Conservation (phyloP, 306 rosid genomes). For the Trifolium fragiferum region DNA sequence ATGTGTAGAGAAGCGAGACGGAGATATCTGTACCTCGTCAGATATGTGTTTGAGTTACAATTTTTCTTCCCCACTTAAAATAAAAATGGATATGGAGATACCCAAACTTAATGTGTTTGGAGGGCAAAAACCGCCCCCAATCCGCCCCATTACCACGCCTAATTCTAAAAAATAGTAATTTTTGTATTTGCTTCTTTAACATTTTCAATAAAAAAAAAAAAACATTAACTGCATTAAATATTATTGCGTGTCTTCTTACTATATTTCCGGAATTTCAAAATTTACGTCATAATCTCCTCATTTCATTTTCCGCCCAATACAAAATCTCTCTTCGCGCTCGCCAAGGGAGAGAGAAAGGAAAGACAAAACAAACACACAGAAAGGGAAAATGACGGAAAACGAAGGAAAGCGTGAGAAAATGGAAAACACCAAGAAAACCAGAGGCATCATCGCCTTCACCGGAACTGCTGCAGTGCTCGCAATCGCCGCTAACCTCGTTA, state of each 20-base stretch:
- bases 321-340: conserved; percentile 63
- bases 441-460: conserved; percentile 58
- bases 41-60: too few relatives aligned
- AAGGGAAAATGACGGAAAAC: conserved; percentile 64
- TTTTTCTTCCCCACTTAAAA: too few relatives aligned
- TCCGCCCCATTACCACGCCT: too few relatives aligned
- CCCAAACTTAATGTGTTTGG: too few relatives aligned
- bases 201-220: too few relatives aligned
- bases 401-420: conserved; percentile 60
- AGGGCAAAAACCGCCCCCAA: too few relatives aligned
- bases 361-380: conserved; percentile 12
- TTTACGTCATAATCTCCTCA: conserved; percentile 39
- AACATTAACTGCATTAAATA: background rate
- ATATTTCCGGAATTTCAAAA: conserved; percentile 14
- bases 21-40: too few relatives aligned
- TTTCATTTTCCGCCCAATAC: conserved; percentile 49
- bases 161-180: too few relatives aligned
- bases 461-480: conserved; percentile 85
- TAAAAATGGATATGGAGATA: too few relatives aligned
- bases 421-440: conserved; percentile 52
- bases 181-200: too few relatives aligned
- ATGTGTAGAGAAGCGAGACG: too few relatives aligned
- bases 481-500: conserved; percentile 68
- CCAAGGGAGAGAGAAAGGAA: conserved; percentile 39
- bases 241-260: background rate